phyloP scores from a whole-genome alignment of 73 alveolate species.

The Paramecium sonneborni region DNA sequence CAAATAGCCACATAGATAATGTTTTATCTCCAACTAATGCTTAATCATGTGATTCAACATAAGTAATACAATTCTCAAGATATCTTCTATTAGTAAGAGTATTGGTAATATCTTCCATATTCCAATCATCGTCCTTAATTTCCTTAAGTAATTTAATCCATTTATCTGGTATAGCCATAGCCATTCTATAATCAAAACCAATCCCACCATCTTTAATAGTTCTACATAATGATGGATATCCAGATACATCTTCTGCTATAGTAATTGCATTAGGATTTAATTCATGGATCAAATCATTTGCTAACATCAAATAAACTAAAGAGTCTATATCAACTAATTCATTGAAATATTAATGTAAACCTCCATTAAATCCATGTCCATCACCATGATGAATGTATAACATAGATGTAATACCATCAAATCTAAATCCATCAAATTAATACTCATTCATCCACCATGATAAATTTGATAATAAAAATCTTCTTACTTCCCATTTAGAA shows the following conservation, averaged over 20 bases:
- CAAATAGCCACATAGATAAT: constrained; percentile 95
- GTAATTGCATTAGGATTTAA: constrained; percentile 93
- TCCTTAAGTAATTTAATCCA: constrained; percentile 82
- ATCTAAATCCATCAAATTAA: constrained; percentile 98
- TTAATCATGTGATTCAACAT: constrained; percentile 98
- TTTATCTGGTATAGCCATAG: constrained; percentile 96
- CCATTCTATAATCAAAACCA: constrained; percentile 97
- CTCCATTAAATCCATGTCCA: constrained; percentile 90
- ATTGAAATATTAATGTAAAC: constrained; percentile 93
- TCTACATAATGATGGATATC: constrained; percentile 97
- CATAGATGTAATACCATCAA: constrained; percentile 99
- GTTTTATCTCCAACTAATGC: constrained; percentile 99
- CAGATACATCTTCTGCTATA: constrained; percentile 98
- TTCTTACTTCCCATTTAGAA: constrained; percentile 88
- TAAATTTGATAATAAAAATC: constrained; percentile 96
- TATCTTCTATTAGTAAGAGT: constrained; percentile 92
- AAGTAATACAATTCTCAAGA: constrained; percentile 92
- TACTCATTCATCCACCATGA: constrained; percentile 94
- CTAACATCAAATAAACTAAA: constrained; percentile 91
- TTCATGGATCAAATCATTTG: constrained; percentile 93
- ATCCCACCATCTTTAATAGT: constrained; percentile 97
- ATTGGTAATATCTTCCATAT: constrained; percentile 87
- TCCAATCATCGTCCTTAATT: constrained; percentile 96
- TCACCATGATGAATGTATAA: constrained; percentile 98
- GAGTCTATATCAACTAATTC: constrained; percentile 86